Base-by-base conservation (phyloP, 495 filamentous ascomycete genomes). In the Neurospora sp. region DNA sequence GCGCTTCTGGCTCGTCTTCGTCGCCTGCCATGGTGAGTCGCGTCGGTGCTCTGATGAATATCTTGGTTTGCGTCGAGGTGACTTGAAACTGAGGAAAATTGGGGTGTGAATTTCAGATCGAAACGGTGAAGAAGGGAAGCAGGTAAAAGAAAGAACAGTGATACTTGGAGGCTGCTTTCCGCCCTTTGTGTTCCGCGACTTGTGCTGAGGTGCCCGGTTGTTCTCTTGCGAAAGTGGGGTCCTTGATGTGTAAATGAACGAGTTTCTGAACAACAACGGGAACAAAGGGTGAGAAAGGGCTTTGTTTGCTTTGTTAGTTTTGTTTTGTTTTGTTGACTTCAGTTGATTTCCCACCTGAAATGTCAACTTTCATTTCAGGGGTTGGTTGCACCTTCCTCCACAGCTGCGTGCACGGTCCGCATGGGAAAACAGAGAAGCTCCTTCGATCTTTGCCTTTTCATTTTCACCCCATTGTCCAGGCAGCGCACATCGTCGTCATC, bases 1-100 rank as follows among this genome's bases (percentile, higher is more conserved):
- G 73, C 22, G 77, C 78, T 41, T 74, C 73, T 18, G 47, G 61
- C 16, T 81, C 79, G 9, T 72, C 53, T 35, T 65, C 14, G 38
- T 61, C 22, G 22, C 53, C 18, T 65, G 70, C 40, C 70, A 45
- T 47, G 39, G 45, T 35, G 37, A 20, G 20, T 22, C 53, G 53
- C 12, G 27, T 61, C 22, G 53, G 53, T 18, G 27, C 12, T 59
- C 47, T 59, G 47, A 22, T 27, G 47, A 53, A 10, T 5, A 8
- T 72, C 16, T 31, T n/a, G 8, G 5, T 16, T 41, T 4, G 37
- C 20, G 14, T 31, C 41, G 10, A 14, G 20, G 47, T 27, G 22
- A 27, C 47, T 59, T 31, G 45, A 22, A 22, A 9, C 44, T 9
- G 44, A n/a, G 42, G 42, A 22, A 10, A 12, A 22, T 22, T 53